phyloP scores from a whole-genome alignment of 495 filamentous ascomycete genomes.

The Jackrogersella minutella region DNA sequence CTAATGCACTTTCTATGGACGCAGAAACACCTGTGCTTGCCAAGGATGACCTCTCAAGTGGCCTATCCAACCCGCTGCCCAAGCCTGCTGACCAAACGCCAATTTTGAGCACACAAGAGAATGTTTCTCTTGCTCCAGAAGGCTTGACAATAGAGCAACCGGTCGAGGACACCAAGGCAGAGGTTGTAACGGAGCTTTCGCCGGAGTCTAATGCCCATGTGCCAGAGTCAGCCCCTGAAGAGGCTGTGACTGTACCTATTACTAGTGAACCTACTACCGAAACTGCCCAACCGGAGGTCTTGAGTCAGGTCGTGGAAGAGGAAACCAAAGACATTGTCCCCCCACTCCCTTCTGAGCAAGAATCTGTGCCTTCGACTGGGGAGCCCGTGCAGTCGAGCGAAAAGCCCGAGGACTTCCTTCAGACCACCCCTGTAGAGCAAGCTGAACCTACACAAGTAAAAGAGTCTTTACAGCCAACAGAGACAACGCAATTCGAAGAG shows the following conservation, averaged over 20 bases:
- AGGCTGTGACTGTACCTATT: not conserved
- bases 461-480: not conserved
- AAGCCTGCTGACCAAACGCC: constrained; percentile 4
- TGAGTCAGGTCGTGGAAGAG: not conserved
- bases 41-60: not conserved
- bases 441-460: not conserved
- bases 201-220: not conserved
- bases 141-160: not conserved
- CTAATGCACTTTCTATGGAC: not conserved
- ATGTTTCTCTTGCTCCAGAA: not conserved
- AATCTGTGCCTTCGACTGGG: not conserved
- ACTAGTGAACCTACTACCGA: not conserved
- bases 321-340: not conserved
- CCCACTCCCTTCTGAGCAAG: not conserved
- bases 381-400: not conserved
- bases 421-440: not conserved
- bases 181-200: not conserved
- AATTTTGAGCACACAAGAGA: not conserved
- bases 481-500: not conserved
- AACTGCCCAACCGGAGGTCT: not conserved
- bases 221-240: not conserved
- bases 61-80: not conserved
- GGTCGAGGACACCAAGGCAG: constrained; percentile 2
- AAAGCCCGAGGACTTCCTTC: not conserved
- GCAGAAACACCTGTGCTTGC: not conserved